These are phyloP conservation scores for Lachnellula willkommii DNA, from an alignment of 2,329 filamentous ascomycete species.

Conservation along the genomic window DNA sequence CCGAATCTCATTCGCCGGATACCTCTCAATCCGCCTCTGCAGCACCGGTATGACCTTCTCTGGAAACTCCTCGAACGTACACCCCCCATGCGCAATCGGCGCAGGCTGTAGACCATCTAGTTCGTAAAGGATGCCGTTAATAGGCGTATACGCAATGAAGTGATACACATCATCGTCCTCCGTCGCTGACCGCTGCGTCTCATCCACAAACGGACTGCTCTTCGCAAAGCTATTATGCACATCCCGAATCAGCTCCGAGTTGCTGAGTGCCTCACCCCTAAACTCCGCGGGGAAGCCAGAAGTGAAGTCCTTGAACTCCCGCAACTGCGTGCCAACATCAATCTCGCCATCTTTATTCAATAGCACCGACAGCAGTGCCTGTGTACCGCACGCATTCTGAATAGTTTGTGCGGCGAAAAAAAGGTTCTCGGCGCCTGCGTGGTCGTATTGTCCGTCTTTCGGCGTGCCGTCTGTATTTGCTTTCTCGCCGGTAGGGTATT, in stretches of 20 bases:
- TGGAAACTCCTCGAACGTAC: conserved; percentile 66
- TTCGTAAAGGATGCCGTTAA: conserved; percentile 81
- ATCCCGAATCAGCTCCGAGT: conserved; percentile 54
- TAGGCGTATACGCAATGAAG: conserved; percentile 89
- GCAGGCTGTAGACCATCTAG: conserved; percentile 90
- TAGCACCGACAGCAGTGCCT: conserved; percentile 85
- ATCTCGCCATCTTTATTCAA: conserved; percentile 70
- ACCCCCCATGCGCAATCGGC: conserved; percentile 82
- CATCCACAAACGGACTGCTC: conserved; percentile 83
- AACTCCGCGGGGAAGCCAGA: conserved; percentile 61
- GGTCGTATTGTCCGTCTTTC: conserved; percentile 77
- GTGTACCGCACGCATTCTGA: conserved; percentile 96
- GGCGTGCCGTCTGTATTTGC: conserved; percentile 54
- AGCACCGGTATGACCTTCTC: conserved; percentile 81
- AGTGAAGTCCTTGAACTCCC: conserved; percentile 68
- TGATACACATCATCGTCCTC: conserved; percentile 92
- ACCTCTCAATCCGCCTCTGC: conserved; percentile 74
- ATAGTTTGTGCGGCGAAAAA: conserved; percentile 98
- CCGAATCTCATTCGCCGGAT: conserved; percentile 80
- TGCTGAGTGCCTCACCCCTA: conserved; percentile 64
- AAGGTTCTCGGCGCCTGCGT: conserved; percentile 65
- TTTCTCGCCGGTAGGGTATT: conserved; percentile 72
- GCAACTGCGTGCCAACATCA: conserved; percentile 55
- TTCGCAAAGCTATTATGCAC: conserved; percentile 71
- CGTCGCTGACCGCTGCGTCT: conserved; percentile 67